Percentiles rank a stretch among this genome's conserved stretches.
Evolutionary conservation across 23 red algal species (phyloP).

Genomic region (Agarophyton chilense): DNA sequence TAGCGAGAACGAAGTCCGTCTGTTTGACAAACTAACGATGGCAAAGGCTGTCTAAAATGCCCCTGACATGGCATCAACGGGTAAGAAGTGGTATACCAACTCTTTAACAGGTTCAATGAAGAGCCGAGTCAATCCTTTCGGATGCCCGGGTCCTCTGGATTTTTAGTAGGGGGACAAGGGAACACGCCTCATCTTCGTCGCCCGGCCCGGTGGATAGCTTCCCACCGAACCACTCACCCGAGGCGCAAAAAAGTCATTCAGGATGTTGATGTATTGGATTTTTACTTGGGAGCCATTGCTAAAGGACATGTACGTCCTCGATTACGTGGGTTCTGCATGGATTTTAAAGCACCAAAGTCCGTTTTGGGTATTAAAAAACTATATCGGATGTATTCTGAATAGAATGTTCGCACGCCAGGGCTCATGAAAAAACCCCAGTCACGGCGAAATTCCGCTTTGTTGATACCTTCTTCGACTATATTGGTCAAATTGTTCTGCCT

Average conservation of each 20-base stretch:
- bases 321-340: neutral
- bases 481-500: neutral
- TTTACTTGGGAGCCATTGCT: too few species aligned
- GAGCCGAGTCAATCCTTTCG: neutral
- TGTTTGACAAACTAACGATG: neutral
- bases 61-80: neutral
- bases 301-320: neutral
- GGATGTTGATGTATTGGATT: neutral
- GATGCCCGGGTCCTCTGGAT: neutral
- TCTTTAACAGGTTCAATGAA: neutral
- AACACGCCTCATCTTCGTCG: slow-evolving; percentile 5
- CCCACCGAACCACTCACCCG: neutral
- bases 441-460: neutral
- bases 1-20: neutral
- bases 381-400: neutral
- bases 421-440: neutral
- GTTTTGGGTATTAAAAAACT: neutral
- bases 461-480: neutral
- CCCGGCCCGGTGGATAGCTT: neutral
- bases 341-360: neutral
- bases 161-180: neutral
- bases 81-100: slow-evolving; percentile 31
- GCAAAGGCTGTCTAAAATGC: neutral
- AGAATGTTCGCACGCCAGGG: neutral
- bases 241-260: neutral